Percentiles rank a stretch among this genome's conserved stretches.
phyloP scores from a whole-genome alignment of 345 rosid genomes.

The Cardamine chenopodiifolia region DNA sequence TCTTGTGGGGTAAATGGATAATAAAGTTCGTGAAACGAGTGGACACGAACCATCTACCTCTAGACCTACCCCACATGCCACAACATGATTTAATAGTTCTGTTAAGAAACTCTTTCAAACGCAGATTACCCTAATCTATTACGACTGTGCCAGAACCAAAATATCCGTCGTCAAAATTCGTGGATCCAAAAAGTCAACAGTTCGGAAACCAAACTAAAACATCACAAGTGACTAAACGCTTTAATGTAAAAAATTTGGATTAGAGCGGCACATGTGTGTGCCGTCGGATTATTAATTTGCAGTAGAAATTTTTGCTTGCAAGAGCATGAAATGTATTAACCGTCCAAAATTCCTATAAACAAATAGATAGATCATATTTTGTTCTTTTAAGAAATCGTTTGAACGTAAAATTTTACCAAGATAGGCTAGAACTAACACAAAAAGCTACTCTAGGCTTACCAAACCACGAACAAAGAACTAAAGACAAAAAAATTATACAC shows the following conservation, averaged over 20 bases:
- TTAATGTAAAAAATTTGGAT: background rate
- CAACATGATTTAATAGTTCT: background rate
- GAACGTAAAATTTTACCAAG: background rate
- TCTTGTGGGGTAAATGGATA: conserved; percentile 35
- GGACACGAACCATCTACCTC: conserved; percentile 30
- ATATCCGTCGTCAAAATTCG: background rate
- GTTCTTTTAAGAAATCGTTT: background rate
- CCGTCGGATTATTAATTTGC: background rate
- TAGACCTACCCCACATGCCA: background rate
- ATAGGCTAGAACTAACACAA: conserved; percentile 1
- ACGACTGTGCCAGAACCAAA: background rate
- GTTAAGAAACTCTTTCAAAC: background rate
- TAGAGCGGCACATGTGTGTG: background rate
- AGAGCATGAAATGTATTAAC: no score
- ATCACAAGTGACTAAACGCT: background rate
- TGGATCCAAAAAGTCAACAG: background rate
- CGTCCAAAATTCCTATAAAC: background rate
- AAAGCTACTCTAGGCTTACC: conserved; percentile 22
- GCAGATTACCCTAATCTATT: background rate
- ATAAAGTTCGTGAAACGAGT: conserved; percentile 21
- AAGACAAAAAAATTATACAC: conserved; percentile 18
- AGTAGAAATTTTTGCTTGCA: no score
- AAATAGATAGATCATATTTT: background rate
- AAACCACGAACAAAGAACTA: conserved; percentile 15
- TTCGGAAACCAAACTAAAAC: background rate